phyloP scores from a whole-genome alignment of 495 filamentous ascomycete genomes.

The Cryomyces antarcticus region DNA sequence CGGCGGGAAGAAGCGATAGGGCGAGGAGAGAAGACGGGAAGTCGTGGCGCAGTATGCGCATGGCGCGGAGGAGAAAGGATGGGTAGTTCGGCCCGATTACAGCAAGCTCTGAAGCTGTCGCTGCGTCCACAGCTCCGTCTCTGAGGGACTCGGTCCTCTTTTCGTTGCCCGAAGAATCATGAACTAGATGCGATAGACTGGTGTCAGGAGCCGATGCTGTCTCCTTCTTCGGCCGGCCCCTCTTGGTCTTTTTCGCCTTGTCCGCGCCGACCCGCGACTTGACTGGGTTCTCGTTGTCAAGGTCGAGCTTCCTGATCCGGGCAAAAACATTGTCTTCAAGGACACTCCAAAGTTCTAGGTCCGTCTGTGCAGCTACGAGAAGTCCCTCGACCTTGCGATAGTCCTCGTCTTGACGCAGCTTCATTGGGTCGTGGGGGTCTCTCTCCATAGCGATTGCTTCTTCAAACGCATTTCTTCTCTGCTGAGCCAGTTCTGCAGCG shows the following conservation, averaged over 20 bases:
- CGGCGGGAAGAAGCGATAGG: slow-evolving; percentile 40
- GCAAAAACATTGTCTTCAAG: slow-evolving; percentile 41
- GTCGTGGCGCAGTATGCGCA: slow-evolving; percentile 37
- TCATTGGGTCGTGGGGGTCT: not conserved
- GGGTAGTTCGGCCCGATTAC: slow-evolving; percentile 51
- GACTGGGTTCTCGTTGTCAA: slow-evolving; percentile 5
- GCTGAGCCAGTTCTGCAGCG: not conserved
- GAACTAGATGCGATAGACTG: not conserved
- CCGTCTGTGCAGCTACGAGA: slow-evolving; percentile 32
- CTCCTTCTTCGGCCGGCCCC: slow-evolving; percentile 5
- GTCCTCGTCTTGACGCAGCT: slow-evolving; percentile 2
- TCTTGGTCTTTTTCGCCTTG: slow-evolving; percentile 15
- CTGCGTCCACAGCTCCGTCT: not conserved
- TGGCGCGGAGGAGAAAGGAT: slow-evolving; percentile 36
- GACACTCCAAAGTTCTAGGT: slow-evolving; percentile 50
- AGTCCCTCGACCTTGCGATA: slow-evolving; percentile 21
- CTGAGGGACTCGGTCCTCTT: too few species aligned
- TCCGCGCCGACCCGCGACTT: slow-evolving; percentile 34
- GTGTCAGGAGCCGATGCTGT: not conserved
- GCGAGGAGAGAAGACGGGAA: slow-evolving; percentile 43
- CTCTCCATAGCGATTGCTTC: not conserved
- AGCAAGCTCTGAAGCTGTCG: slow-evolving; percentile 13
- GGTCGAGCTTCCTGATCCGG: slow-evolving; percentile 6
- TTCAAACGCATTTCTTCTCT: not conserved
- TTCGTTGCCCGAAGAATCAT: too few species aligned